Evolutionary conservation across 306 rosid genomes (phyloP).

Genomic region (Vicia faba): DNA sequence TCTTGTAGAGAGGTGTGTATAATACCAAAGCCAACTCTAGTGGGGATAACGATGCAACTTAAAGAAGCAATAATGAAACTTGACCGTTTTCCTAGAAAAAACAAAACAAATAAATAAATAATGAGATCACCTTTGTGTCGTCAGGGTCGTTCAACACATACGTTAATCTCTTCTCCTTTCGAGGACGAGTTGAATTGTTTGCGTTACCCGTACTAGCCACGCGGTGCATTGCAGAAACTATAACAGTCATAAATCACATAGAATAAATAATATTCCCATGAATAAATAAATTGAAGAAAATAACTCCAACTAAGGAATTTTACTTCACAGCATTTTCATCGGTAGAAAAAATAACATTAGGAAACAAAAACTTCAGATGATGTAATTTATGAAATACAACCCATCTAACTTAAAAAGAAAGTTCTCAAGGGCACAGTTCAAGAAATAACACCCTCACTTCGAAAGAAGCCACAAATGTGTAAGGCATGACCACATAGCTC

Average conservation of each 20-base stretch:
- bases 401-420: too few species aligned
- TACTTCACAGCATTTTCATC: slow-evolving; percentile 29
- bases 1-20: too few species aligned
- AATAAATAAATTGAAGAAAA: slow-evolving; percentile 35
- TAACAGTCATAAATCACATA: slow-evolving; percentile 28
- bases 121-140: slow-evolving; percentile 70
- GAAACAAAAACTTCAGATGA: slow-evolving; percentile 3
- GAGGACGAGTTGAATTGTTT: slow-evolving; percentile 81
- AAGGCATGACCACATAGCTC: not conserved
- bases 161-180: slow-evolving; percentile 92
- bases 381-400: not conserved
- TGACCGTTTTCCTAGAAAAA: slow-evolving; percentile 2
- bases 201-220: slow-evolving; percentile 96
- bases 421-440: not conserved
- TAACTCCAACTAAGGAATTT: slow-evolving; percentile 7
- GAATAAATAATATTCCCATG: slow-evolving; percentile 27
- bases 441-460: slow-evolving; percentile 21
- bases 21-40: not conserved
- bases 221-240: slow-evolving; percentile 89
- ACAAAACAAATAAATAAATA: slow-evolving; percentile 30
- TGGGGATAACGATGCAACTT: slow-evolving; percentile 11
- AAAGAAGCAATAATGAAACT: slow-evolving; percentile 30
- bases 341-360: not conserved
- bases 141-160: slow-evolving; percentile 83
- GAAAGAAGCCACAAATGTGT: slow-evolving; percentile 14